Evolutionary conservation across 2,329 filamentous ascomycete genomes (phyloP).

Genomic region (Lanzia echinophila): DNA sequence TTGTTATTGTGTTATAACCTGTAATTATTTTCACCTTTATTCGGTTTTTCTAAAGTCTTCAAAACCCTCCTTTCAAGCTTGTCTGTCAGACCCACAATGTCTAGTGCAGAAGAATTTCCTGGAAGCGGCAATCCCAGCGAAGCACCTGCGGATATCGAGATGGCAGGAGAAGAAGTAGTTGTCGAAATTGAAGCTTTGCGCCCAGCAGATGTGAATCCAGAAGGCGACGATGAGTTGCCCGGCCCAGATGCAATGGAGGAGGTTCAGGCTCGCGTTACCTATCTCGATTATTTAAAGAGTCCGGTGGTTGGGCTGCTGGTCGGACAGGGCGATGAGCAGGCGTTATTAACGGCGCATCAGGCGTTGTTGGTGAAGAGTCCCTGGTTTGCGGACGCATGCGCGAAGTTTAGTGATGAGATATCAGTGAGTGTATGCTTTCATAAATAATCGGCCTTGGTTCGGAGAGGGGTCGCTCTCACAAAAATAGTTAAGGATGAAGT

Average conservation of each 20-base stretch:
- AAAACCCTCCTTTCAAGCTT: too few relatives aligned
- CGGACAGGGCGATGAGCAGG: conserved; percentile 51
- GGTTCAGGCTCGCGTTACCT: conserved; percentile 29
- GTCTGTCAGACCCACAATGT: neutral
- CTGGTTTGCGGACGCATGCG: conserved; percentile 60
- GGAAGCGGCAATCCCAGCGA: conserved; percentile 12
- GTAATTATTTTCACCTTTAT: too few relatives aligned
- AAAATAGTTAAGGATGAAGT: neutral
- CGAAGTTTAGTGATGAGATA: conserved; percentile 53
- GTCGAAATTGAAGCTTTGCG: conserved; percentile 24
- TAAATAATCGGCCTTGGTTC: neutral
- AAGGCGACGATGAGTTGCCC: conserved; percentile 13
- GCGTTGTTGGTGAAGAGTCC: conserved; percentile 67
- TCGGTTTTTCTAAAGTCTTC: too few relatives aligned
- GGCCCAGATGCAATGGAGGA: conserved; percentile 21
- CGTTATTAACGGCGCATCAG: conserved; percentile 72
- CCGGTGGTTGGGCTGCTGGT: conserved; percentile 64
- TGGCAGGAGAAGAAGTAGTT: conserved; percentile 20
- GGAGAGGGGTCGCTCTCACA: too few relatives aligned
- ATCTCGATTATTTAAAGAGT: conserved; percentile 57
- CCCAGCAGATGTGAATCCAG: neutral
- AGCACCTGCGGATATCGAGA: conserved; percentile 23
- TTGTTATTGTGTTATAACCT: too few relatives aligned
- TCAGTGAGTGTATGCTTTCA: conserved; percentile 40
- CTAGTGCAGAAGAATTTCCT: conserved; percentile 18